phyloP scores from a whole-genome alignment of 208 protist genomes.

The Leishmania arabica region DNA sequence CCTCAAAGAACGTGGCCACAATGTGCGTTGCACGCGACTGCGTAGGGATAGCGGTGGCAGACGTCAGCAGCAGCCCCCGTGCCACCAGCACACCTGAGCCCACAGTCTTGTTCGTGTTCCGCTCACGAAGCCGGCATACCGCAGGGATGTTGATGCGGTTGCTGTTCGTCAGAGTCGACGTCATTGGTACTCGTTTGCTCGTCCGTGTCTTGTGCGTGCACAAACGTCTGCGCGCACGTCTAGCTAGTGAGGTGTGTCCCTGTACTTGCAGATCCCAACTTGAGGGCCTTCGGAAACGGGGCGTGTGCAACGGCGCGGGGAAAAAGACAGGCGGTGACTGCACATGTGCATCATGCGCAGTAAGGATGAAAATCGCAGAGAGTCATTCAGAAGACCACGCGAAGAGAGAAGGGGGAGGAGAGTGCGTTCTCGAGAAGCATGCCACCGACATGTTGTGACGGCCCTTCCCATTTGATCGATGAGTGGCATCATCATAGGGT shows the following conservation, averaged over 20 bases:
- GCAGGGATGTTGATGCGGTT: constrained; percentile 89
- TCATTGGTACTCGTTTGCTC: constrained; percentile 21
- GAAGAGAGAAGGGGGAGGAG: not conserved
- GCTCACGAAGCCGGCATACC: constrained; percentile 76
- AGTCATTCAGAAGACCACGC: not conserved
- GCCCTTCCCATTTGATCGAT: not conserved
- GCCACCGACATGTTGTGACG: not conserved
- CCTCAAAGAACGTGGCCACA: constrained; percentile 88
- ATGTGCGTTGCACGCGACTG: constrained; percentile 39
- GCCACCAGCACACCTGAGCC: constrained; percentile 79
- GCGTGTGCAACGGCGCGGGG: not conserved
- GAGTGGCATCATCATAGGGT: not conserved
- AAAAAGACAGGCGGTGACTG: not conserved
- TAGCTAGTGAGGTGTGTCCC: not conserved
- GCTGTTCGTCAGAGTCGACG: constrained; percentile 51
- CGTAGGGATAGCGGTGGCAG: constrained; percentile 31
- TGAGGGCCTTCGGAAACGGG: not conserved
- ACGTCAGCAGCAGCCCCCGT: constrained; percentile 74
- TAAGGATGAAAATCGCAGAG: not conserved
- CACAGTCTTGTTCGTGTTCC: constrained; percentile 32
- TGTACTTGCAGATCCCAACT: not conserved
- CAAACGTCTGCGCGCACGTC: not conserved
- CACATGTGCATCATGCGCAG: not conserved
- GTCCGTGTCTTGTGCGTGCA: not conserved
- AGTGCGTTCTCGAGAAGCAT: not conserved